Conservation (phyloP, 352 stramenopile genomes). For the Achlya hypogyna region DNA sequence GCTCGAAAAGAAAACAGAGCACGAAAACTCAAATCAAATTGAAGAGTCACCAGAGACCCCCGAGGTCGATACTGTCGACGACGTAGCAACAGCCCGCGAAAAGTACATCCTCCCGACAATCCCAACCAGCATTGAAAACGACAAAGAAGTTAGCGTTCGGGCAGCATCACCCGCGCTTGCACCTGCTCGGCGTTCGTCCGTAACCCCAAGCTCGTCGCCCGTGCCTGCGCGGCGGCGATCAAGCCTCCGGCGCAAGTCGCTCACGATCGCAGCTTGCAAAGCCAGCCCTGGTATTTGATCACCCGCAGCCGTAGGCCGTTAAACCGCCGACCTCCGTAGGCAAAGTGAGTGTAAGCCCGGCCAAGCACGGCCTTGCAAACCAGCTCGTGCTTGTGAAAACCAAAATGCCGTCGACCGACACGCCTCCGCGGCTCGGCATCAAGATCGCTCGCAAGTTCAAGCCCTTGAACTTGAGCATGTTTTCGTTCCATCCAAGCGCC, state of each 20-base stretch:
- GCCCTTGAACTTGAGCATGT: slow-evolving; percentile 13
- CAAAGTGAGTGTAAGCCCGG: slow-evolving; percentile 18
- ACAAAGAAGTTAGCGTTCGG: neutral
- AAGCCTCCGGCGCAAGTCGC: slow-evolving; percentile 11
- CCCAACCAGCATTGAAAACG: neutral
- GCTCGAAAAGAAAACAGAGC: slow-evolving; percentile 1
- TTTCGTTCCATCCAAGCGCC: slow-evolving; percentile 13
- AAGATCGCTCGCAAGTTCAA: slow-evolving; percentile 20
- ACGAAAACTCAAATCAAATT: slow-evolving; percentile 11
- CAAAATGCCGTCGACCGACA: neutral
- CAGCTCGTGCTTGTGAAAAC: slow-evolving; percentile 14
- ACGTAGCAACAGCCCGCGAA: neutral
- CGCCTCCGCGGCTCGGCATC: neutral
- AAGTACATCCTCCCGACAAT: too few species aligned
- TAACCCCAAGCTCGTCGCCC: neutral
- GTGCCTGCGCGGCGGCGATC: neutral
- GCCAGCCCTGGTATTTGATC: slow-evolving; percentile 12
- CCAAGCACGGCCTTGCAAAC: slow-evolving; percentile 14
- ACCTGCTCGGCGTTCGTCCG: too few species aligned
- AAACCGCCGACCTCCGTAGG: neutral
- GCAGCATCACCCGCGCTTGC: neutral
- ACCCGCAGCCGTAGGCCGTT: neutral
- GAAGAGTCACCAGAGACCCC: neutral
- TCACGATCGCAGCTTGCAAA: slow-evolving; percentile 1
- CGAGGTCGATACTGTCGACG: slow-evolving; percentile 3